phyloP scores from a whole-genome alignment of 2,329 filamentous ascomycete species.

The Aspergillus brasiliensis region DNA sequence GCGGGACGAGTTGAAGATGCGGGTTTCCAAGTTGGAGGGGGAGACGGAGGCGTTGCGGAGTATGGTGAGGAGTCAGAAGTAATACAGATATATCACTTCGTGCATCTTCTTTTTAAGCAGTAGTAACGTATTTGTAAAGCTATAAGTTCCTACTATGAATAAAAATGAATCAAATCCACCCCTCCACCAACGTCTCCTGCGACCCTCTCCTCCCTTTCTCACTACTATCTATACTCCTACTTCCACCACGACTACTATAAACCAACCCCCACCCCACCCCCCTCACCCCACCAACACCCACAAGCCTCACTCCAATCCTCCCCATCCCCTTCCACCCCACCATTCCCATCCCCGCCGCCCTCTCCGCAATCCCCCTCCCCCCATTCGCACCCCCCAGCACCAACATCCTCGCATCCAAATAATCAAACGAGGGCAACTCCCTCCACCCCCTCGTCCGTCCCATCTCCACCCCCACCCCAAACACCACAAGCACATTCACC shows the following conservation, averaged over 20 bases:
- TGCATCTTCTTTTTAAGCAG: too few relatives aligned
- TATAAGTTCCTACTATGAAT: too few relatives aligned
- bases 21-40: slow-evolving; percentile 39
- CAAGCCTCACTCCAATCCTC: neutral
- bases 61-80: slow-evolving; percentile 18
- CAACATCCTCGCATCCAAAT: slow-evolving; percentile 1
- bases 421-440: neutral
- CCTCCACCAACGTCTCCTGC: neutral
- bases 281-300: neutral
- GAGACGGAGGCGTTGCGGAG: slow-evolving; percentile 38
- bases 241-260: neutral
- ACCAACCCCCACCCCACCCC: neutral
- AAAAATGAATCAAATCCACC: neutral
- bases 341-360: neutral
- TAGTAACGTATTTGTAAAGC: too few relatives aligned
- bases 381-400: neutral
- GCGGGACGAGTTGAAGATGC: slow-evolving; percentile 38
- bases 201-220: neutral
- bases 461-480: neutral
- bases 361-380: neutral
- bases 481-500: neutral
- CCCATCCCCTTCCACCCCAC: neutral
- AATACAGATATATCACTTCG: neutral
- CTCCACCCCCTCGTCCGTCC: neutral
- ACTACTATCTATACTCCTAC: neutral